A percentile compares a stretch with the other conserved stretches of the same genome.
Evolutionary conservation across 257 asterid species (phyloP).

Genomic region (Solanum rostratum): DNA sequence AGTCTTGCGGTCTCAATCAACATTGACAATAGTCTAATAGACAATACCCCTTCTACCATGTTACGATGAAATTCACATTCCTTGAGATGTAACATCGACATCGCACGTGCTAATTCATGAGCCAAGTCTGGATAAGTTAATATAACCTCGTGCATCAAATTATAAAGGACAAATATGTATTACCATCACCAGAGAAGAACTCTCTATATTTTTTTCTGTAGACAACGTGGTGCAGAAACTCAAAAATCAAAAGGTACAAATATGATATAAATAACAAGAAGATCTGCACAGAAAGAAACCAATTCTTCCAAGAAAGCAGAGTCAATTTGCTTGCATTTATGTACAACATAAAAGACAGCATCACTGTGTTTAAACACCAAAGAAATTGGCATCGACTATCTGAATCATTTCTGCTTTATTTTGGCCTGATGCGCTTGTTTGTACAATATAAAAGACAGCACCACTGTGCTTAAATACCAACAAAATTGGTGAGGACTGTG

Average conservation of each 20-base stretch:
- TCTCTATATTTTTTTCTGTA: not conserved
- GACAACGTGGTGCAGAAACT: not conserved
- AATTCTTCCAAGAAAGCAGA: not conserved
- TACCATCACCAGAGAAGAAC: not conserved
- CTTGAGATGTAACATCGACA: not conserved
- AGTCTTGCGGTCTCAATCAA: not conserved
- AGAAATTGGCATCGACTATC: not conserved
- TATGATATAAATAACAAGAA: not conserved
- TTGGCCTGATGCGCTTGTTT: not conserved
- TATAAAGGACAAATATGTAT: not conserved
- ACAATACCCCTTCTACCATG: not conserved
- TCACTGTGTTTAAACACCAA: not conserved
- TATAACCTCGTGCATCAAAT: not conserved
- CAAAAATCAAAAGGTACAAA: not conserved
- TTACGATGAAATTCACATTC: not conserved
- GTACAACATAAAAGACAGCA: not conserved
- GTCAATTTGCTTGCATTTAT: not conserved
- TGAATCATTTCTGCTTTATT: not conserved
- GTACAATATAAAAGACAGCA: not conserved
- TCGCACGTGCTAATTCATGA: not conserved
- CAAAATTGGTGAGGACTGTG: too few relatives aligned
- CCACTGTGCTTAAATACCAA: not conserved
- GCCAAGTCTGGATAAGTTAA: not conserved
- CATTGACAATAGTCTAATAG: not conserved
- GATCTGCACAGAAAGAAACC: not conserved